Conservation (phyloP, 345 rosid genomes). For the Camelina laxa region DNA sequence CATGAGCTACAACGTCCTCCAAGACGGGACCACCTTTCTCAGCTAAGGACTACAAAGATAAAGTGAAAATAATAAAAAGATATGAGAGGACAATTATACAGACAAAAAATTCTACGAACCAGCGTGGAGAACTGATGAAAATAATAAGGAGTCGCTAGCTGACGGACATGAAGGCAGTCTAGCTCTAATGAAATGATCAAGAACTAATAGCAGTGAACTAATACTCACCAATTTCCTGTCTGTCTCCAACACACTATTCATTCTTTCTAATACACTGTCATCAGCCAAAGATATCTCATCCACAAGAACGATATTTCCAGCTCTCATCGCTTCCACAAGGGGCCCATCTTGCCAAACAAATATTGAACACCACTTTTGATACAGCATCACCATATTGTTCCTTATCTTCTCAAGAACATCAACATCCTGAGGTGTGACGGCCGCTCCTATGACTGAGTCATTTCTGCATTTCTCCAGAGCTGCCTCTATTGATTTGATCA, state of each 20-base stretch:
- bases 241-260: constrained; percentile 94
- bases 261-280: constrained; percentile 92
- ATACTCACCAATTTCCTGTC: constrained; percentile 78
- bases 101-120: background rate
- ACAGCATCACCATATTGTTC: constrained; percentile 58
- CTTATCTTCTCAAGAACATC: constrained; percentile 60
- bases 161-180: constrained; percentile 4
- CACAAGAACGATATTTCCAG: constrained; percentile 80
- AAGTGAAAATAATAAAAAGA: background rate
- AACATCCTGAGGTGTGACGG: constrained; percentile 51
- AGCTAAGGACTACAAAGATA: constrained; percentile 70
- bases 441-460: constrained; percentile 47
- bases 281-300: constrained; percentile 99
- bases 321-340: constrained; percentile 89
- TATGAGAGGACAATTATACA: constrained; percentile 13
- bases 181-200: background rate
- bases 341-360: constrained; percentile 99
- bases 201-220: constrained; percentile 4
- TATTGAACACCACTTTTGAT: constrained; percentile 79
- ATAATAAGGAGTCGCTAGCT: background rate
- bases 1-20: constrained; percentile 79
- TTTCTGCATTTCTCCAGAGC: constrained; percentile 50
- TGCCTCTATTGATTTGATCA: constrained; percentile 52
- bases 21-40: constrained; percentile 88
- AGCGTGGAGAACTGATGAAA: background rate